phyloP scores from a whole-genome alignment of 306 rosid species.

The Rosa rugosa region DNA sequence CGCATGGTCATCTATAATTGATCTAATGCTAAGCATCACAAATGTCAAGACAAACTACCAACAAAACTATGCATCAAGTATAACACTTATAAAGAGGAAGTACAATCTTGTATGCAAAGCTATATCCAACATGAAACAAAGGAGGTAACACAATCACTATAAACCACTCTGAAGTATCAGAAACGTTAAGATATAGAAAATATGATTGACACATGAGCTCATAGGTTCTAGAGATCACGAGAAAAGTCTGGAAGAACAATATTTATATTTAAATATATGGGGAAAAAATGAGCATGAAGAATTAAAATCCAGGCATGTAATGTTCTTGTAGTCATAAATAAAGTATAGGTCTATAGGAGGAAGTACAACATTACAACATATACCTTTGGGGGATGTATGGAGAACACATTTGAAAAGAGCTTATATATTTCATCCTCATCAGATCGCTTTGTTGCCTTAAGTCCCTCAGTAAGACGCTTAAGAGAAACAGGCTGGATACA shows the following conservation, averaged over 20 bases:
- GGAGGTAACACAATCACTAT: background rate
- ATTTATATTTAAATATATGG: too few relatives aligned
- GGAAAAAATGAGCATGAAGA: background rate
- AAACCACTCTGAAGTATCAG: background rate
- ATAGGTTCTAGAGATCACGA: background rate
- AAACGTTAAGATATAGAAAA: constrained; percentile 2
- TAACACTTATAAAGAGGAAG: background rate
- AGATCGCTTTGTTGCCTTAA: constrained; percentile 65
- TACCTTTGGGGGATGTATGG: constrained; percentile 83
- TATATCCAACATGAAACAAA: background rate
- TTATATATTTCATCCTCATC: constrained; percentile 69
- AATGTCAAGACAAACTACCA: background rate
- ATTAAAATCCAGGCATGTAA: background rate
- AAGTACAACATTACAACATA: constrained; percentile 10
- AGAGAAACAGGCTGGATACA: constrained; percentile 76
- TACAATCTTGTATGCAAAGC: background rate
- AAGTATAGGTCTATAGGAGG: background rate
- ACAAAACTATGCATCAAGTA: background rate
- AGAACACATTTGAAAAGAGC: constrained; percentile 79
- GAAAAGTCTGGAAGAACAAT: background rate
- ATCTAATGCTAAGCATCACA: background rate
- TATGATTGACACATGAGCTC: background rate
- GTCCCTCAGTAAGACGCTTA: constrained; percentile 77
- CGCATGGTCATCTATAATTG: background rate
- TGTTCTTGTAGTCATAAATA: background rate